Conservation (phyloP, 1,139 yeast species). For the Hyphopichia fennica region DNA sequence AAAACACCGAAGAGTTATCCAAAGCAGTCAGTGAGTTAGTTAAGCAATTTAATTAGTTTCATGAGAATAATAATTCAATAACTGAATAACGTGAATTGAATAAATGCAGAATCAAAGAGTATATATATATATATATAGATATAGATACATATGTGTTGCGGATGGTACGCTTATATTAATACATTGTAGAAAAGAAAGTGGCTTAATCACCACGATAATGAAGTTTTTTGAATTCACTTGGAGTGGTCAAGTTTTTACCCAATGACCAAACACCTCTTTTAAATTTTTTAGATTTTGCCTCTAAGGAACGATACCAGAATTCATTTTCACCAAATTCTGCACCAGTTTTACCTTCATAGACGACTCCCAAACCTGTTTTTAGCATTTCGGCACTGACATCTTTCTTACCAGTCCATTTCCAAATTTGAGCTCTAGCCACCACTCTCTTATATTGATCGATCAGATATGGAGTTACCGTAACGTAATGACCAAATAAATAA, state of each 20-base stretch:
- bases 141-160: not conserved
- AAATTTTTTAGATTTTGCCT: slow-evolving; percentile 55
- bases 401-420: slow-evolving; percentile 71
- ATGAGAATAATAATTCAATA: not conserved
- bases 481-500: slow-evolving; percentile 62
- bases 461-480: slow-evolving; percentile 74
- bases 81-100: not conserved
- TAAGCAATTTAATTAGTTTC: slow-evolving; percentile 10
- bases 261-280: slow-evolving; percentile 74
- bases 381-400: slow-evolving; percentile 91
- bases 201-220: slow-evolving; percentile 14
- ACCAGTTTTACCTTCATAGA: slow-evolving; percentile 77
- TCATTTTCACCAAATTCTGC: slow-evolving; percentile 88
- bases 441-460: slow-evolving; percentile 88
- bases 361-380: slow-evolving; percentile 76
- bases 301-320: slow-evolving; percentile 54
- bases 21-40: slow-evolving; percentile 34
- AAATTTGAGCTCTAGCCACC: slow-evolving; percentile 76
- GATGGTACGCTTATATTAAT: not conserved
- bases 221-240: slow-evolving; percentile 74
- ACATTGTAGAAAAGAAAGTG: not conserved
- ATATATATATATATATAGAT: not conserved
- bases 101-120: not conserved
- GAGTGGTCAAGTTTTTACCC: slow-evolving; percentile 57
- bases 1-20: slow-evolving; percentile 34